These are phyloP conservation scores for Neonothopanus nambi DNA, from an alignment of 1,284 basidiomycete genomes.

Conservation along the genomic window DNA sequence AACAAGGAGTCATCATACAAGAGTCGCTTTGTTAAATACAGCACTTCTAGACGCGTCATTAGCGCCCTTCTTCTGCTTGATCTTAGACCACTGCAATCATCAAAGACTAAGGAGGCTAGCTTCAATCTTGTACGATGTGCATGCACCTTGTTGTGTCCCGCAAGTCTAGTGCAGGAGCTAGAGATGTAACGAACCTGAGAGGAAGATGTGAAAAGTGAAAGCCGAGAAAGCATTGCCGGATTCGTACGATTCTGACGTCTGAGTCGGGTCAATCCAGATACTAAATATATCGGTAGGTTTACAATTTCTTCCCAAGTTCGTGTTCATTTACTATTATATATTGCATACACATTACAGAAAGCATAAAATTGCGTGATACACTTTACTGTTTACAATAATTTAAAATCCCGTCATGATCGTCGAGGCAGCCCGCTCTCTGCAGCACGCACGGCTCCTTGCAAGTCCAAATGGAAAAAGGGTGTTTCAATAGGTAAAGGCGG, in stretches of 20 bases:
- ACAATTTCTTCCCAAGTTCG: background rate
- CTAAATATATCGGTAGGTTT: no score
- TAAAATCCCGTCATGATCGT: background rate
- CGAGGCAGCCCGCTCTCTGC: constrained; percentile 46
- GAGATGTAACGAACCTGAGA: constrained; percentile 8
- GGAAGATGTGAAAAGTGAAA: background rate
- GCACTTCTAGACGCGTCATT: constrained; percentile 68
- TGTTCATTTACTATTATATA: background rate
- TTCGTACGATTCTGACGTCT: no score
- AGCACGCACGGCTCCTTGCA: constrained; percentile 69
- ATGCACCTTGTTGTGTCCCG: constrained; percentile 18
- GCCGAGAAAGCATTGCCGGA: background rate
- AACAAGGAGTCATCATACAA: constrained; percentile 44
- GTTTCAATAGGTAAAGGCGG: constrained; percentile 59
- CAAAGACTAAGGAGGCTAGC: background rate
- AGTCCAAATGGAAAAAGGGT: constrained; percentile 88
- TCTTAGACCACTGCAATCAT: constrained; percentile 77
- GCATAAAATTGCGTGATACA: no score
- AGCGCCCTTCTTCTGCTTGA: constrained; percentile 77
- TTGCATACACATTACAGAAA: background rate
- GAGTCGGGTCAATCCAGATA: no score
- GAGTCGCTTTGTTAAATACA: constrained; percentile 56
- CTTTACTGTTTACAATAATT: no score
- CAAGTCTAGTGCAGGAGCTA: background rate
- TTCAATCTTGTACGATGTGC: background rate